These are phyloP conservation scores for Exidia glandulosa DNA, from an alignment of 768 basidiomycete genomes.

Conservation along the genomic window DNA sequence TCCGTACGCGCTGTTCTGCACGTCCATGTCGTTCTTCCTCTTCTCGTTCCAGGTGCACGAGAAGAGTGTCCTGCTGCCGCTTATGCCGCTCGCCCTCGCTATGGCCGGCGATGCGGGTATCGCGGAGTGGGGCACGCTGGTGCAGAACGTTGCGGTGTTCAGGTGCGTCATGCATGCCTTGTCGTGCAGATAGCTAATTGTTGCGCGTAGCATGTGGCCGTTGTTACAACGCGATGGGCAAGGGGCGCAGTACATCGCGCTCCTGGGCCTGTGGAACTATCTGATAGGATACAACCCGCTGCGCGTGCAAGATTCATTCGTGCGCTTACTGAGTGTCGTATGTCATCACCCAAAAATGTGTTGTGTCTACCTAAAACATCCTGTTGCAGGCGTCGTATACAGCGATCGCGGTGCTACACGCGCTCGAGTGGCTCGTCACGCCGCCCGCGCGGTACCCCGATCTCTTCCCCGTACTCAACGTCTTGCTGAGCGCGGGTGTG, in stretches of 20 bases:
- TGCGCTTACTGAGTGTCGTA: conserved; percentile 42
- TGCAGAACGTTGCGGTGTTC: conserved; percentile 79
- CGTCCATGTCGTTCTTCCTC: conserved; percentile 86
- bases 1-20: conserved; percentile 68
- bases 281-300: conserved; percentile 70
- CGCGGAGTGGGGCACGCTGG: conserved; percentile 60
- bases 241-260: conserved; percentile 58
- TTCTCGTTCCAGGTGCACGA: conserved; percentile 97
- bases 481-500: conserved; percentile 67
- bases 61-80: conserved; percentile 78
- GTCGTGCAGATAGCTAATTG: background rate
- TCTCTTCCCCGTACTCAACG: conserved; percentile 75
- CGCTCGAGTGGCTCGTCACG: conserved; percentile 45
- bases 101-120: conserved; percentile 48
- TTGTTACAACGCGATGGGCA: conserved; percentile 70
- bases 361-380: conserved; percentile 2
- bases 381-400: conserved; percentile 40
- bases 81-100: conserved; percentile 74
- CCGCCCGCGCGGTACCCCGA: conserved; percentile 78
- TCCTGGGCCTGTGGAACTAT: conserved; percentile 70
- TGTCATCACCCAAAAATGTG: conserved; percentile 9
- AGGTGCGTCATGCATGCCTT: conserved; percentile 43
- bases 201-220: conserved; percentile 76
- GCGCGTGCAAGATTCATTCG: conserved; percentile 17
- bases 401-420: conserved; percentile 44